phyloP scores from a whole-genome alignment of 73 alveolate species.

The Paraurostyla sp. region DNA sequence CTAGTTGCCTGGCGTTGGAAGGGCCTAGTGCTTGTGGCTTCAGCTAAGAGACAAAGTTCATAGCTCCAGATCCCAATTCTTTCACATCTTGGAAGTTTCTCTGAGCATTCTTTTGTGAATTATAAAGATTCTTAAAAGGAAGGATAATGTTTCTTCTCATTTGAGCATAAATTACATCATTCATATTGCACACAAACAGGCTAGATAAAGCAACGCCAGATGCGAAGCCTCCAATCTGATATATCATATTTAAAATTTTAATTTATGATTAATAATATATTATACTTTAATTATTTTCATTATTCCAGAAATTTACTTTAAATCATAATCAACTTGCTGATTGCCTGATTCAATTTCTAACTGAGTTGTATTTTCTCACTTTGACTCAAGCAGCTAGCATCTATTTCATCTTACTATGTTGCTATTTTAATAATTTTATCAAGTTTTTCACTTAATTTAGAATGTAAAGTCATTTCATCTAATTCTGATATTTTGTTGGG shows the following conservation, averaged over 20 bases:
- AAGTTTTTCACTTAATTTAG: neutral
- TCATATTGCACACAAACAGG: constrained; percentile 20
- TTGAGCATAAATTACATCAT: constrained; percentile 16
- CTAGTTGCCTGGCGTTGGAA: neutral
- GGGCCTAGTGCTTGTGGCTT: constrained; percentile 13
- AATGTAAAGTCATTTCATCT: too few species aligned
- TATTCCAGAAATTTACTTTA: constrained; percentile 5
- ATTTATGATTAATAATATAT: constrained; percentile 7
- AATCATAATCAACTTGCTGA: neutral
- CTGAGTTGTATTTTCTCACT: neutral
- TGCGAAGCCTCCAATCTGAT: constrained; percentile 17
- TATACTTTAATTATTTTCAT: neutral
- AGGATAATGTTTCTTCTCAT: neutral
- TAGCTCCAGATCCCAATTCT: neutral
- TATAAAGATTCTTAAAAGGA: neutral
- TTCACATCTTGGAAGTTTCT: neutral
- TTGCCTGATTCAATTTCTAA: neutral
- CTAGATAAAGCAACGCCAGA: constrained; percentile 12
- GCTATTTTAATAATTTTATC: neutral
- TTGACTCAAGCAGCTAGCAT: neutral
- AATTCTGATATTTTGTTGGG: neutral
- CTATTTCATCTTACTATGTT: neutral
- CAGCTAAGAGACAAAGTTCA: neutral
- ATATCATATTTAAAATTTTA: constrained; percentile 28
- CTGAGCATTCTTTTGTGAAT: neutral